Base-by-base conservation (phyloP, 1,284 basidiomycete species). In the Vanrija humicola region DNA sequence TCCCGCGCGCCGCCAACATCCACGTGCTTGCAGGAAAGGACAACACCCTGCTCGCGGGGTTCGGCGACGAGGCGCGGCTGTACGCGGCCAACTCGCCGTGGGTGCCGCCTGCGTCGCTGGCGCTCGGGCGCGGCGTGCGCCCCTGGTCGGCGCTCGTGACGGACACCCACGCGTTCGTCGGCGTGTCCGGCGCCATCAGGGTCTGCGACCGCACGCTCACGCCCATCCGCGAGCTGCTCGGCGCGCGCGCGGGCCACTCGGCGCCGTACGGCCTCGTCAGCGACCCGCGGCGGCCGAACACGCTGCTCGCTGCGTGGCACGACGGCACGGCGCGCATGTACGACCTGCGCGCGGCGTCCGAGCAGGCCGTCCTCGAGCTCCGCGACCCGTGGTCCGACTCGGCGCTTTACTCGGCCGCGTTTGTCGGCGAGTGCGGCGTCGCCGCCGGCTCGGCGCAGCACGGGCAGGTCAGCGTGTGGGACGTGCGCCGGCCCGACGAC, bases 281-380 rank as follows among this genome's bases (percentile, higher is more conserved):
- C 10, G 34, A 26, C 21, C 25, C 29, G 28, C 19, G 9, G n/a
- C 18, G 19, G 42, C 25, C 40, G 2, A 6, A 34, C n/a, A 38
- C 34, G 2, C 60, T 76, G 3, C 58, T 76, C 12, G 67, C 65
- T 6, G 71, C 72, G 45, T 77, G 75, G 75, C 74, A 69, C 61
- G 75, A 77, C 60, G 71, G 71, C 9, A 55, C 65, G 34, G 63
- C 73, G 16, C 68, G 75, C 15, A 16, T 77, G 15, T 69, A 76
- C 58, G 75, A 77, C 54, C 60, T 75, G 19, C 72, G 75, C 8
- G 50, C 52, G 2, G 43, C 62, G 4, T 44, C 52, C 2, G 14
- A 54, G 5, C 50, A 46, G 1, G 62, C 70, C 6, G 55, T 66
- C 18, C 46, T 61, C 4, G 56, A 61, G 46, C 63, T 72, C 19